These are phyloP conservation scores for Solanum arcanum DNA, from an alignment of 257 asterid species.

Conservation along the genomic window DNA sequence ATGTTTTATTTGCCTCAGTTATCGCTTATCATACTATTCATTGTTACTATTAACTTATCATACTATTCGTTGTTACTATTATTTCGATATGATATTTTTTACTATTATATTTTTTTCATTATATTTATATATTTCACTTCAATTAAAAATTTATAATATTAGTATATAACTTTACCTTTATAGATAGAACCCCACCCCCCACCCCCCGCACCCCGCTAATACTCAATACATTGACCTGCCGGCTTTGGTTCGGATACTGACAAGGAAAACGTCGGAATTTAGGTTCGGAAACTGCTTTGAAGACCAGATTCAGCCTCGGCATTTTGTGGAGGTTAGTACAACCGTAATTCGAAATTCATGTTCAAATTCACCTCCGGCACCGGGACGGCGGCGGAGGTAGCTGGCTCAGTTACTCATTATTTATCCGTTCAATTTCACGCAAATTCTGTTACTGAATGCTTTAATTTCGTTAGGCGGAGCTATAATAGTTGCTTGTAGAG, in stretches of 20 bases:
- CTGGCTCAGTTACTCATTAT: neutral
- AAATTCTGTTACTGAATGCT: neutral
- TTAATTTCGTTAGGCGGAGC: neutral
- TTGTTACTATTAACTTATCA: neutral
- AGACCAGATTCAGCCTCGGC: neutral
- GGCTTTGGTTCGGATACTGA: neutral
- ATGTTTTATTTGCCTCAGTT: neutral
- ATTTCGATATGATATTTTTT: neutral
- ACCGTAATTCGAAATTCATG: neutral
- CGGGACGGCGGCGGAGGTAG: neutral
- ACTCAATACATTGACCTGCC: neutral
- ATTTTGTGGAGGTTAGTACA: neutral
- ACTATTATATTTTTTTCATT: neutral
- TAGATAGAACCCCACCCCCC: neutral
- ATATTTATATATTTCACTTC: neutral
- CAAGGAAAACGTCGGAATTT: neutral
- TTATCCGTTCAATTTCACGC: neutral
- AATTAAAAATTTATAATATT: neutral
- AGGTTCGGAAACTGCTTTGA: neutral
- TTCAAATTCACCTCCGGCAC: neutral
- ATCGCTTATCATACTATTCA: rapidly evolving
- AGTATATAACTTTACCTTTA: neutral
- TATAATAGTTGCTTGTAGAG: neutral
- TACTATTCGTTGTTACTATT: neutral
- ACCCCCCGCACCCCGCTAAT: no score